Evolutionary conservation across 768 basidiomycete genomes (phyloP), one percentile per base, ranked within the genome.

Genomic region (Tricholoma bakamatsutake): DNA sequence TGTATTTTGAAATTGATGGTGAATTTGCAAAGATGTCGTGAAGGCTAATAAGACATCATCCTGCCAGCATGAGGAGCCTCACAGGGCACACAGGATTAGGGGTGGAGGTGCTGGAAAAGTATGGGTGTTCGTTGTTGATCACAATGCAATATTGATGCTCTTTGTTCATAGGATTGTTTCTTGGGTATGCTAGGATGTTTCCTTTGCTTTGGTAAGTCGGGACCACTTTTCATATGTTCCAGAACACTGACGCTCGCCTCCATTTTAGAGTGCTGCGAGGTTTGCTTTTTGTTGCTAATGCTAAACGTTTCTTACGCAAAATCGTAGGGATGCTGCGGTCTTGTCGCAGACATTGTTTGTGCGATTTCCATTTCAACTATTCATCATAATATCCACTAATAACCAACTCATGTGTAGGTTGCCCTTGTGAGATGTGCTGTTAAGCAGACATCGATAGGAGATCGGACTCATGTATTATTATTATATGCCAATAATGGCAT

Each of bases 351-450:
- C 62, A 88, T 89, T 61, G 60, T 89, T 43, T 90, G 87, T 88
- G 65, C 66, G 87, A 70, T 39, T 15, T 30, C 5, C 6, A 18
- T 30, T 13, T 6, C 30, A 1, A 3, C 15, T n/a, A 3, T 15
- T 17, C 12, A 13, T 11, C 17, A 43, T 21, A 50, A 50, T 8
- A 13, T 54, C 8, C 24, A n/a, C 31, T 30, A 9, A 27, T 34
- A 9, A 52, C 5, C 13, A 5, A 31, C 30, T 0, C 7, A 33
- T 34, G 8, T 52, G 31, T 59, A 88, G 87, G 87, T 70, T 89
- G 86, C 76, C 87, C 87, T 8, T 89, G 87, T 74, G 87, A 89
- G 73, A 81, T 88, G 80, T 83, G 81, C 67, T 88, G 85, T 67
- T 85, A 74, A 73, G 59, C 51, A 35, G 31, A 4, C 8, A 9